Evolutionary conservation across 2,329 filamentous ascomycete genomes (phyloP).

Genomic region (Fusarium oxysporum): DNA sequence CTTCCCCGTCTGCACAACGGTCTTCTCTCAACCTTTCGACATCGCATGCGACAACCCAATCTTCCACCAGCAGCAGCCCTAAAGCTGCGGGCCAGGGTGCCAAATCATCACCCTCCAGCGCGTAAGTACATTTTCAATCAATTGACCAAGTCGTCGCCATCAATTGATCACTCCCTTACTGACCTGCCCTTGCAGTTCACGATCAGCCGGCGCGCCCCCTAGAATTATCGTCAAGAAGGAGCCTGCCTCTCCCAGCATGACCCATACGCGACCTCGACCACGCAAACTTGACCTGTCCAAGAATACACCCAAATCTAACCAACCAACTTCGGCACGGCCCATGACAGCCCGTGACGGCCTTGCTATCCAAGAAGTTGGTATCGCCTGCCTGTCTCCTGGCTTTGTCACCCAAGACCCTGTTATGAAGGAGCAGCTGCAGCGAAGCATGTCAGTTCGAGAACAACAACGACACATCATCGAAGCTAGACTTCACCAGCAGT

Average conservation of each 20-base stretch:
- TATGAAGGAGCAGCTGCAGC: constrained; percentile 94
- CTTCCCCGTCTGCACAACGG: constrained; percentile 61
- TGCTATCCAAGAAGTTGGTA: constrained; percentile 89
- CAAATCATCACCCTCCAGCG: constrained; percentile 69
- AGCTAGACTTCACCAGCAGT: constrained; percentile 86
- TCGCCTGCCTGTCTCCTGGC: constrained; percentile 93
- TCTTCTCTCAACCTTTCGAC: constrained; percentile 52
- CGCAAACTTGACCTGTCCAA: constrained; percentile 83
- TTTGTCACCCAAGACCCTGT: constrained; percentile 97
- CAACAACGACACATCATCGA: constrained; percentile 97
- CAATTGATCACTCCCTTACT: constrained; percentile 27
- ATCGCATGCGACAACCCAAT: constrained; percentile 59
- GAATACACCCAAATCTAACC: constrained; percentile 64
- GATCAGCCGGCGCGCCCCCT: constrained; percentile 62
- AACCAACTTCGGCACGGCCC: constrained; percentile 74
- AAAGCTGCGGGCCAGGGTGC: constrained; percentile 53
- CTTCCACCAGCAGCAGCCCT: constrained; percentile 67
- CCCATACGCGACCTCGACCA: constrained; percentile 78
- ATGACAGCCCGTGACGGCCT: constrained; percentile 83
- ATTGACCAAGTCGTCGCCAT: not conserved
- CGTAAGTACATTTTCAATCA: constrained; percentile 59
- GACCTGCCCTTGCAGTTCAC: constrained; percentile 21
- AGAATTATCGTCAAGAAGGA: constrained; percentile 98
- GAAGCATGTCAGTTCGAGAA: constrained; percentile 92
- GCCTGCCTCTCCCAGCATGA: constrained; percentile 85